Evolutionary conservation across 495 filamentous ascomycete genomes (phyloP).

Genomic region (Penicillium paxilli): DNA sequence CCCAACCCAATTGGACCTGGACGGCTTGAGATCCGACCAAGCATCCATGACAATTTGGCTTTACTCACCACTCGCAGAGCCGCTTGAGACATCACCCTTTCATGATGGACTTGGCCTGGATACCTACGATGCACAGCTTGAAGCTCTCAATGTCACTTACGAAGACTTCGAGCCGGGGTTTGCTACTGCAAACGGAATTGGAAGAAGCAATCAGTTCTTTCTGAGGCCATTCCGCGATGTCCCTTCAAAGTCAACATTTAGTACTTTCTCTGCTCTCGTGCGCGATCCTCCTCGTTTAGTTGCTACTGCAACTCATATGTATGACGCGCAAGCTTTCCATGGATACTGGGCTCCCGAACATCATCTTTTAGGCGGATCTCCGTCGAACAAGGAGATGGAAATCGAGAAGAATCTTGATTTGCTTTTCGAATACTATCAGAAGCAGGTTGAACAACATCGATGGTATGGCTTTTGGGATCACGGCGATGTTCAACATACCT

Average conservation of each 20-base stretch:
- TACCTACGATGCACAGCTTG: slow-evolving; percentile 46
- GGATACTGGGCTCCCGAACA: slow-evolving; percentile 40
- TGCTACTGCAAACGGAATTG: slow-evolving; percentile 48
- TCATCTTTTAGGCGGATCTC: background rate
- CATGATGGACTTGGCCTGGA: slow-evolving; percentile 49
- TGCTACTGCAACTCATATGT: slow-evolving; percentile 36
- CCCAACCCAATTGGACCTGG: slow-evolving; percentile 47
- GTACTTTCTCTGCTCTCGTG: slow-evolving; percentile 27
- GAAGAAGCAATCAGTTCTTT: slow-evolving; percentile 46
- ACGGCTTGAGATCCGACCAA: slow-evolving; percentile 32
- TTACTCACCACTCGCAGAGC: slow-evolving; percentile 47
- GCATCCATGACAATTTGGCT: slow-evolving; percentile 50
- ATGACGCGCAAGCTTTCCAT: slow-evolving; percentile 39
- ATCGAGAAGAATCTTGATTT: slow-evolving; percentile 45
- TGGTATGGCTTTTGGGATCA: slow-evolving; percentile 57
- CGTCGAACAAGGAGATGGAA: background rate
- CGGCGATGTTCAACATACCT: slow-evolving; percentile 53
- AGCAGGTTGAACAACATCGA: slow-evolving; percentile 41
- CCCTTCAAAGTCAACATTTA: slow-evolving; percentile 33
- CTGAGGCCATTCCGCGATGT: slow-evolving; percentile 41
- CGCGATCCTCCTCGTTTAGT: slow-evolving; percentile 40
- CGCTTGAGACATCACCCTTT: slow-evolving; percentile 48
- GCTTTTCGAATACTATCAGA: slow-evolving; percentile 44
- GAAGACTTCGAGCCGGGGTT: slow-evolving; percentile 52
- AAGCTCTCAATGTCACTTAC: slow-evolving; percentile 55